Base-by-base conservation (phyloP, 805 yeast species). In the Starmerella asiatica region DNA sequence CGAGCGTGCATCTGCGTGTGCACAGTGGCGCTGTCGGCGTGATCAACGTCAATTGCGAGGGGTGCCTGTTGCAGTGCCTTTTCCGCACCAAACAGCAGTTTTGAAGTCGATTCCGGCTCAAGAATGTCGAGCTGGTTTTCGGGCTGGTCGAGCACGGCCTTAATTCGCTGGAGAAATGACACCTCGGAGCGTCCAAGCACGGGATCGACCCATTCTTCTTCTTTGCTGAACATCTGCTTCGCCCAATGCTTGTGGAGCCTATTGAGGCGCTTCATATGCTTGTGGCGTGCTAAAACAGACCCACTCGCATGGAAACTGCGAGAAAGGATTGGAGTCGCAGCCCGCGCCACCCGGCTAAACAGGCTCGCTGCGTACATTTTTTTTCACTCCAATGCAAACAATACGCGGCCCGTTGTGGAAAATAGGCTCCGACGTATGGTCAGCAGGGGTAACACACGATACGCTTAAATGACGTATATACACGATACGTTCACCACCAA, bases 61-160 rank as follows among this genome's bases (percentile, higher is more conserved):
- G 34, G 21, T 15, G 9, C 15, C 5, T 18, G 8, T 23, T 16
- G 35, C 16, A 34, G 21, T 6, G 80, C 73, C 49, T 73, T 72
- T 55, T 79, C 80, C 9, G 86, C 91, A 29, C 94, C 91, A 49
- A 69, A 77, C 36, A 84, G 53, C 39, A 85, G 64, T 55, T 73
- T 79, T 45, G 84, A 91, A 35, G 83, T 77, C 53, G 83, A 86
- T 26, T 61, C 64, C 36, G 71, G 58, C 29, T 70, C 65, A 49
- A 71, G 75, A 0, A 79, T 76, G 48, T 68, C 67, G 14, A 79
- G 68, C 55, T 81, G 65, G 37, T 73, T 74, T 42, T 68, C 65
- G 14, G 79, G 79, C 56, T 82, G 91, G 32, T 67, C 65, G 34
- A 79, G 59, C 46, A 77, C 79, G 27, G 82, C 73, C 44, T 67